Conservation (phyloP, 768 basidiomycete species). For the Lactarius evosmus region DNA sequence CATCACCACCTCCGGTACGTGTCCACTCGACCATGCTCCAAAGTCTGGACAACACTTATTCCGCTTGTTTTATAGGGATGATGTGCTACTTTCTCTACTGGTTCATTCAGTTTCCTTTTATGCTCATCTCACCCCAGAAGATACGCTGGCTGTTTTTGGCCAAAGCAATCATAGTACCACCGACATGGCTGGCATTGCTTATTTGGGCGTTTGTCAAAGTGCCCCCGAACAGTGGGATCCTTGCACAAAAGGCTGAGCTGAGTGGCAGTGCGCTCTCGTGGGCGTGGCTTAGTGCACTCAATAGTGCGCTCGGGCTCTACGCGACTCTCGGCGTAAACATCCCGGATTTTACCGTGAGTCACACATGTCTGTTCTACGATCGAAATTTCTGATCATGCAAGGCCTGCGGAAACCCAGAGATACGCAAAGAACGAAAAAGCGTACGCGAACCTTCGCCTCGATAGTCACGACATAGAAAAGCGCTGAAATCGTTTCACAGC, state of each 20-base stretch:
- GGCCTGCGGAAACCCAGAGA: constrained; percentile 40
- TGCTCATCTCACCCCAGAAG: constrained; percentile 73
- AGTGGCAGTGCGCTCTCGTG: constrained; percentile 58
- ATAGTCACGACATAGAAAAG: neutral
- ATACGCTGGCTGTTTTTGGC: constrained; percentile 73
- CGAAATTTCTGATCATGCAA: neutral
- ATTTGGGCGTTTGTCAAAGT: constrained; percentile 55
- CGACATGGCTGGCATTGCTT: constrained; percentile 37
- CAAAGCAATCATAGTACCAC: constrained; percentile 50
- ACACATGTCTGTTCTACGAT: neutral
- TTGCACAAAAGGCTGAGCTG: constrained; percentile 48
- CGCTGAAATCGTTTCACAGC: constrained; percentile 34
- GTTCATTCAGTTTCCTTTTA: constrained; percentile 71
- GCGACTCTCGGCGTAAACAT: constrained; percentile 75
- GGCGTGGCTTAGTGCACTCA: constrained; percentile 77
- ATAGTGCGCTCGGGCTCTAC: constrained; percentile 73
- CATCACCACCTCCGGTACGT: constrained; percentile 60
- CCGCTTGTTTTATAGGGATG: constrained; percentile 44
- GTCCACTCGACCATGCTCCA: neutral
- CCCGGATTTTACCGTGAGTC: constrained; percentile 71
- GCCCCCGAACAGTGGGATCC: constrained; percentile 58
- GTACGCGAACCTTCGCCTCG: constrained; percentile 37
- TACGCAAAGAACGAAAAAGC: constrained; percentile 68
- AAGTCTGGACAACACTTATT: constrained; percentile 3
- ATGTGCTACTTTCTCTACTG: constrained; percentile 77